Conservation (phyloP, 2,329 filamentous ascomycete genomes). For the Diaporthe helianthi region DNA sequence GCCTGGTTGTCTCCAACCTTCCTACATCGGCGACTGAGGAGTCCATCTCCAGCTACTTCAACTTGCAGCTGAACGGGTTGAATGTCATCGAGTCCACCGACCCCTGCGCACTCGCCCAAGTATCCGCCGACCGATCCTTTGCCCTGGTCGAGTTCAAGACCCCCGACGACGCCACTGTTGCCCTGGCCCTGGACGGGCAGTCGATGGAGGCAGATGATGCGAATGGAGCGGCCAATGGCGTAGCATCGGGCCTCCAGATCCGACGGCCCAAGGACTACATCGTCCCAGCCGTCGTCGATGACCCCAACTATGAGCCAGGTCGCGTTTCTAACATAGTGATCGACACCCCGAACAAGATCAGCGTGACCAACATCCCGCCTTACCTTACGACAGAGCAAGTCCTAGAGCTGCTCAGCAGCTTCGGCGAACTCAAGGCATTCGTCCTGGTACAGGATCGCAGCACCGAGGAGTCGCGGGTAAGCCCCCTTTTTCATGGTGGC, state of each 20-base stretch:
- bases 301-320: conserved; percentile 76
- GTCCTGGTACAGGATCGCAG: conserved; percentile 85
- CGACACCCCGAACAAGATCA: conserved; percentile 95
- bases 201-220: conserved; percentile 79
- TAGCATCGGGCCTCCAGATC: conserved; percentile 70
- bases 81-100: conserved; percentile 87
- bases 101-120: conserved; percentile 83
- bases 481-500: conserved; percentile 46
- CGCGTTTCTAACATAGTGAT: conserved; percentile 81
- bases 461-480: conserved; percentile 86
- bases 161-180: conserved; percentile 86
- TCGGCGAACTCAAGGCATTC: conserved; percentile 93
- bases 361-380: conserved; percentile 84
- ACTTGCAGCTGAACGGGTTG: conserved; percentile 93
- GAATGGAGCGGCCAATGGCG: conserved; percentile 59
- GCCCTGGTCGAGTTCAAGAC: conserved; percentile 92
- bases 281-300: conserved; percentile 79
- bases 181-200: conserved; percentile 87
- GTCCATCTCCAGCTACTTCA: conserved; percentile 83
- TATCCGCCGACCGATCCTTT: conserved; percentile 80
- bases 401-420: conserved; percentile 85
- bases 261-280: conserved; percentile 96
- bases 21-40: conserved; percentile 78
- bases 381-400: conserved; percentile 93
- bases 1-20: conserved; percentile 86